These are phyloP conservation scores for Heritiera littoralis DNA, from an alignment of 345 rosid species.

Conservation along the genomic window DNA sequence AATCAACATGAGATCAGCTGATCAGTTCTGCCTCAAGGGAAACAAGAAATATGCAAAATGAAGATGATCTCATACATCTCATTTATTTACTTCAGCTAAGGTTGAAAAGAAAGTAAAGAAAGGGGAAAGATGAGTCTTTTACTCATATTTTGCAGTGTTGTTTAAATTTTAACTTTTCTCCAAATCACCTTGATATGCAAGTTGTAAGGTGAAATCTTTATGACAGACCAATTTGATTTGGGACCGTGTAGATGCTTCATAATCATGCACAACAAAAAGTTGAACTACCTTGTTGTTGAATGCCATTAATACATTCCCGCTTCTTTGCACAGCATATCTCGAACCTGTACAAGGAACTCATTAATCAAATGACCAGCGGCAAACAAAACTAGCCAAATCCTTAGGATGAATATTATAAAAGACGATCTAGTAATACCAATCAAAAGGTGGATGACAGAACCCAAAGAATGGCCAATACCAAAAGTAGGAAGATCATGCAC, in stretches of 20 bases:
- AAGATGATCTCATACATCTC: neutral
- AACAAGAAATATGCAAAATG: neutral
- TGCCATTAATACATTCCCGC: slow-evolving; percentile 82
- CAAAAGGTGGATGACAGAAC: slow-evolving; percentile 92
- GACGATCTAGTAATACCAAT: slow-evolving; percentile 57
- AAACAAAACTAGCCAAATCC: slow-evolving; percentile 19
- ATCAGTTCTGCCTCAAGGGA: slow-evolving; percentile 5
- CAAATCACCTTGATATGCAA: slow-evolving; percentile 21
- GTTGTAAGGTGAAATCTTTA: neutral
- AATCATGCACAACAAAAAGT: slow-evolving; percentile 11
- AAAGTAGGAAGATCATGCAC: slow-evolving; percentile 87
- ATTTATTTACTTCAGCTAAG: neutral
- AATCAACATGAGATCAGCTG: neutral
- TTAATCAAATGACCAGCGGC: slow-evolving; percentile 28
- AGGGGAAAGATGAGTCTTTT: neutral
- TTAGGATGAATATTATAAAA: slow-evolving; percentile 1
- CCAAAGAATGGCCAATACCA: slow-evolving; percentile 95
- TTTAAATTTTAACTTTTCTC: neutral
- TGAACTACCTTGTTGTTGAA: slow-evolving; percentile 89
- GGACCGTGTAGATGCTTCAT: neutral
- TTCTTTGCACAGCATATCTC: slow-evolving; percentile 90
- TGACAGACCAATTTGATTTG: neutral
- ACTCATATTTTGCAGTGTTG: neutral
- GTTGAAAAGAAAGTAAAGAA: neutral
- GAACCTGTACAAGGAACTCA: slow-evolving; percentile 60